Percentiles rank a stretch among this genome's conserved stretches.
phyloP scores from a whole-genome alignment of 768 basidiomycete species.

The Tricholomella constricta region DNA sequence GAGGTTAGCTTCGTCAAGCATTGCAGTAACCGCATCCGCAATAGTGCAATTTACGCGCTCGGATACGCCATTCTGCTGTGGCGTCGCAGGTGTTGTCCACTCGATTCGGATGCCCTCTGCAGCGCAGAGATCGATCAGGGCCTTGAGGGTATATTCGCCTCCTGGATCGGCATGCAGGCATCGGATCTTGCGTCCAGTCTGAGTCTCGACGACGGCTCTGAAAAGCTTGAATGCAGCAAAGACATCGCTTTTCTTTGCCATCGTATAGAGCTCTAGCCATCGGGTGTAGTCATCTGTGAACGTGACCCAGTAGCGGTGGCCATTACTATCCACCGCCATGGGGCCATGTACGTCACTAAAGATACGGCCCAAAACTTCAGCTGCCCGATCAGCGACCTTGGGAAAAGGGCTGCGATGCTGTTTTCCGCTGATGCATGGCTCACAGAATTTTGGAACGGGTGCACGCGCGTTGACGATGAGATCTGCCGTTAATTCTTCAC shows the following conservation, averaged over 20 bases:
- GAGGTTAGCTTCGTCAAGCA: no score
- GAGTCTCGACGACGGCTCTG: constrained; percentile 33
- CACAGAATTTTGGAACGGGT: not conserved
- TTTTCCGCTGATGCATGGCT: not conserved
- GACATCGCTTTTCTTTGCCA: constrained; percentile 22
- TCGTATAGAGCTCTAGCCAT: not conserved
- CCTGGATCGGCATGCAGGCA: constrained; percentile 33
- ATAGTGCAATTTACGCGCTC: constrained; percentile 40
- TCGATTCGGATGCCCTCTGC: constrained; percentile 22
- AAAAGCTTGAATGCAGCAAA: constrained; percentile 28
- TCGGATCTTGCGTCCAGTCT: constrained; percentile 22
- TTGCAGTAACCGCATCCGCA: constrained; percentile 26
- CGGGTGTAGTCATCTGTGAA: not conserved
- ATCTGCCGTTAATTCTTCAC: not conserved
- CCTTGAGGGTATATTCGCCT: constrained; percentile 32
- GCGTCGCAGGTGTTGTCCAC: constrained; percentile 21
- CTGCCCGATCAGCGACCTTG: not conserved
- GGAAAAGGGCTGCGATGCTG: not conserved
- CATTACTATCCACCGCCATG: not conserved
- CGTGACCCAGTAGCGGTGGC: not conserved
- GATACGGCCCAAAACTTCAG: not conserved
- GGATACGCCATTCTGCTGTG: constrained; percentile 46
- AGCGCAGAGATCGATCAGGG: constrained; percentile 20
- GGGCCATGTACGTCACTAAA: constrained; percentile 3
- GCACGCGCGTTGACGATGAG: not conserved